These are phyloP conservation scores for Sclerotinia spermophila DNA, from an alignment of 2,329 filamentous ascomycete species.

Conservation along the genomic window DNA sequence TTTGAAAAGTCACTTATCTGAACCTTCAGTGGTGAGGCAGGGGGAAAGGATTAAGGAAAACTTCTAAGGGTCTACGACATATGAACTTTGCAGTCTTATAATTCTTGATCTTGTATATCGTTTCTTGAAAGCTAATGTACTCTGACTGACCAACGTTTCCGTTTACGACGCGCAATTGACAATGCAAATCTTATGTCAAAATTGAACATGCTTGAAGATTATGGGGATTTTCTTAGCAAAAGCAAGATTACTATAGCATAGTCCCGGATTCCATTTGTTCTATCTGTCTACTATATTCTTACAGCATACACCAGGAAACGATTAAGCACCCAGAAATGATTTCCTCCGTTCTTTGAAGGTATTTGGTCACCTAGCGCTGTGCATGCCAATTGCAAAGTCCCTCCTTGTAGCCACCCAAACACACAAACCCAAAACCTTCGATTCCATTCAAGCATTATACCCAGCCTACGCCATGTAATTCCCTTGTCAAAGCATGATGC, in stretches of 20 bases:
- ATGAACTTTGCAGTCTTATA: neutral
- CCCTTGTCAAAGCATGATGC: conserved; percentile 9
- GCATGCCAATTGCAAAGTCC: neutral
- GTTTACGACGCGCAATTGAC: neutral
- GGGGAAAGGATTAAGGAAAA: neutral
- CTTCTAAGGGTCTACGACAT: neutral
- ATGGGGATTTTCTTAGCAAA: neutral
- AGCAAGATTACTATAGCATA: neutral
- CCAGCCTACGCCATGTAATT: conserved; percentile 1
- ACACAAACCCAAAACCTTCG: neutral
- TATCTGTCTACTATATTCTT: conserved; percentile 18
- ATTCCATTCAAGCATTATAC: neutral
- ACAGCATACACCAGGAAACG: conserved; percentile 6
- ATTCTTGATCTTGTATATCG: too few species aligned
- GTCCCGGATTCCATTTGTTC: neutral
- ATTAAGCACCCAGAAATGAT: neutral
- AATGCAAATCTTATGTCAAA: neutral
- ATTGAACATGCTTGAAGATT: neutral
- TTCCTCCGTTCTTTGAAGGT: neutral
- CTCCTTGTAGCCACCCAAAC: neutral
- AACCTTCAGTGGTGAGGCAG: neutral
- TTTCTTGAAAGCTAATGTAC: neutral
- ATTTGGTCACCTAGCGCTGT: neutral
- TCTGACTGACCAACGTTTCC: neutral
- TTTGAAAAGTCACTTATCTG: neutral